phyloP scores from a whole-genome alignment of 345 rosid genomes.

The Erodium maritimum region DNA sequence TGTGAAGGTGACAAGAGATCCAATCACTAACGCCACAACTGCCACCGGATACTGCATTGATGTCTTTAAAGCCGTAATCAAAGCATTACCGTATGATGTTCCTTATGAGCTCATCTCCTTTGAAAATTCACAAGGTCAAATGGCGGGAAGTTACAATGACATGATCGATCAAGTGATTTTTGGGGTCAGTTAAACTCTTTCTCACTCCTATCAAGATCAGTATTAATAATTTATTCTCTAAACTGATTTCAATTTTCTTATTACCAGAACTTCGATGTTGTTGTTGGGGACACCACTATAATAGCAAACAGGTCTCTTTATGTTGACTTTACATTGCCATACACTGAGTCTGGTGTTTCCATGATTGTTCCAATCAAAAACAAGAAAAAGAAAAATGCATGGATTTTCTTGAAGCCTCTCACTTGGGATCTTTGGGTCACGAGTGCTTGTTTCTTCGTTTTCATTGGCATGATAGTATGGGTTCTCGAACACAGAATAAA shows the following conservation, averaged over 20 bases:
- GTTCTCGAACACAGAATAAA: constrained; percentile 59
- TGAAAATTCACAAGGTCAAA: not conserved
- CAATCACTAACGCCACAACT: not conserved
- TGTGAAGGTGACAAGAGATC: constrained; percentile 23
- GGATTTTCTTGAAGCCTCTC: constrained; percentile 61
- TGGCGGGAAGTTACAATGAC: constrained; percentile 8
- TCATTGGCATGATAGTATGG: constrained; percentile 58
- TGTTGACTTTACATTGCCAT: constrained; percentile 65
- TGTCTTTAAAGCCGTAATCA: constrained; percentile 8
- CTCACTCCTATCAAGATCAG: not conserved
- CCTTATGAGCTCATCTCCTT: constrained; percentile 10
- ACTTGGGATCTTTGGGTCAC: constrained; percentile 54
- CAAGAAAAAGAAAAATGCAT: constrained; percentile 26
- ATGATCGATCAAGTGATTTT: constrained; percentile 24
- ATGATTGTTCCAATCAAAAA: constrained; percentile 52
- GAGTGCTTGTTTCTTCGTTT: constrained; percentile 33
- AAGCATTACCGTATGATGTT: constrained; percentile 11
- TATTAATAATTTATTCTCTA: too few relatives aligned
- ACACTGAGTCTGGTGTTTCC: constrained; percentile 51
- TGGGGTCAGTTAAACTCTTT: constrained; percentile 20
- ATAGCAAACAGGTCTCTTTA: constrained; percentile 24
- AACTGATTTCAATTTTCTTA: not conserved
- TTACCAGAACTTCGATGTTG: constrained; percentile 42
- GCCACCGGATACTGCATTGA: constrained; percentile 16
- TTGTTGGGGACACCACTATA: constrained; percentile 63